phyloP scores from a whole-genome alignment of 345 rosid genomes.

The Arabidopsis thaliana region DNA sequence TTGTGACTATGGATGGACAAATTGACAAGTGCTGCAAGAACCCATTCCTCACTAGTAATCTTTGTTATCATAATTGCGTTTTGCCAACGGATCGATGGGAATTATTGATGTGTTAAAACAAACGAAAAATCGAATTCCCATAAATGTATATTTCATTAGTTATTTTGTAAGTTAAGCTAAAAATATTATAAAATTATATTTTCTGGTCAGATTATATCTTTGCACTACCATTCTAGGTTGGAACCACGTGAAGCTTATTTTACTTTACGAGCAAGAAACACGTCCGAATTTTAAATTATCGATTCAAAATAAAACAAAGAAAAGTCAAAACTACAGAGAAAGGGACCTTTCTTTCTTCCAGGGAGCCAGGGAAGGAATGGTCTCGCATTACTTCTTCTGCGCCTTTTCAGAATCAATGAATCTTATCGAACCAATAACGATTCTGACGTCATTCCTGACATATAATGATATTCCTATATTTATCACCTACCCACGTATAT shows the following conservation, averaged over 20 bases:
- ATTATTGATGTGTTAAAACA: neutral
- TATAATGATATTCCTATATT: constrained; percentile 1
- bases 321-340: constrained; percentile 15
- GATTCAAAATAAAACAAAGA: neutral
- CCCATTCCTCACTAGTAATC: neutral
- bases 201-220: constrained; percentile 10
- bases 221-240: constrained; percentile 4
- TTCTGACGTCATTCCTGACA: constrained; percentile 40
- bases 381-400: constrained; percentile 5
- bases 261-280: constrained; percentile 35
- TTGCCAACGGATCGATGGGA: neutral
- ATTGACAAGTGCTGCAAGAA: constrained; percentile 29
- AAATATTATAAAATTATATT: neutral
- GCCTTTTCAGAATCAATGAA: constrained; percentile 25
- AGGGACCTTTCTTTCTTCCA: neutral
- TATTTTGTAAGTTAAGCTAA: neutral
- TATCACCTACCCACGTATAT: constrained; percentile 23
- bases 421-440: constrained; percentile 5
- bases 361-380: constrained; percentile 25
- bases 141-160: neutral
- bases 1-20: neutral
- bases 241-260: constrained; percentile 26
- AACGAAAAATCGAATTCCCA: neutral
- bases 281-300: neutral
- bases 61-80: neutral